A percentile compares a stretch with the other conserved stretches of the same genome.
phyloP scores from a whole-genome alignment of 169 alveolate species.

The Eimeria tenella region DNA sequence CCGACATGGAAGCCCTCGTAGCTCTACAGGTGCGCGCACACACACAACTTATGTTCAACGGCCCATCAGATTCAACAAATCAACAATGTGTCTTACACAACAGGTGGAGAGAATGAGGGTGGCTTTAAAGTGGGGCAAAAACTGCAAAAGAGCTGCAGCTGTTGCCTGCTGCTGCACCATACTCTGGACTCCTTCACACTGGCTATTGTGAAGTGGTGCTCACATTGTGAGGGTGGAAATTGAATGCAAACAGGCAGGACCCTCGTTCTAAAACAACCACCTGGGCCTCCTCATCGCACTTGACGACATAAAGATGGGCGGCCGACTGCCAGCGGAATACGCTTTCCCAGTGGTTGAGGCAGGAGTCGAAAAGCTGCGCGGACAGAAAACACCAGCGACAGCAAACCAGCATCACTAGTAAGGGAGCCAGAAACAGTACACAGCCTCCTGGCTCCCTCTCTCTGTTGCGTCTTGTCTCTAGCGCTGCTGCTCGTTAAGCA shows the following conservation, averaged over 20 bases:
- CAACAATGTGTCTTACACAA: too few relatives aligned
- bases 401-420: neutral
- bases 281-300: constrained; percentile 91
- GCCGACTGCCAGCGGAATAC: constrained; percentile 86
- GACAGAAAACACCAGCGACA: neutral
- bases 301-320: constrained; percentile 88
- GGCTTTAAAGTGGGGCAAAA: too few relatives aligned
- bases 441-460: neutral
- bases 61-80: too few relatives aligned
- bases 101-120: too few relatives aligned
- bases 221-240: constrained; percentile 87
- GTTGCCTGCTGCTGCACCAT: neutral
- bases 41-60: neutral
- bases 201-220: constrained; percentile 59
- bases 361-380: constrained; percentile 88
- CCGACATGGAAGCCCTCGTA: constrained; percentile 73
- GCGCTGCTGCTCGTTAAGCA: neutral
- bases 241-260: constrained; percentile 91
- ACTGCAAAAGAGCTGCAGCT: neutral
- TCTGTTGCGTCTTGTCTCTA: neutral
- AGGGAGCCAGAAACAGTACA: neutral
- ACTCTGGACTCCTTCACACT: neutral
- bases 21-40: constrained; percentile 55
- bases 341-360: constrained; percentile 88
- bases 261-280: constrained; percentile 93